Base-by-base conservation (phyloP, 768 basidiomycete species). In the Kwoniella mangroviensis region DNA sequence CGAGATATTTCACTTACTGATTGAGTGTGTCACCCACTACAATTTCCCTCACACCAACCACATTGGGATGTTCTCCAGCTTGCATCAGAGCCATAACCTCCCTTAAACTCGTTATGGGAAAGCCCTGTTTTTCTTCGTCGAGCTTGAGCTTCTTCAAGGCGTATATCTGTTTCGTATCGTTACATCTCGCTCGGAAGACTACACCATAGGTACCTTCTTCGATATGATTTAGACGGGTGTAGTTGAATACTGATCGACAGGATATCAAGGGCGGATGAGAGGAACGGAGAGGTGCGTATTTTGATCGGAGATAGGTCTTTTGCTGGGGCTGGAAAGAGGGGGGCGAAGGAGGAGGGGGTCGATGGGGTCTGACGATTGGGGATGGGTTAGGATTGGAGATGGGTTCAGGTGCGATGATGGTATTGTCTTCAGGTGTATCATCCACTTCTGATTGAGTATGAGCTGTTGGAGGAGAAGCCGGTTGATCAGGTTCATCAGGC, bases 201-300 rank as follows among this genome's bases (percentile, higher is more conserved):
- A 98, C 90, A 19, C 97, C 97, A 75, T 99, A 99, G 0, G 93
- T 94, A 4, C 97, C 97, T 84, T 99, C 97, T 84, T 98, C 97
- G 76, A 99, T 99, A 76, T 97, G 93, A 82, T 99, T 99, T 65
- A 99, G 86, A 52, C 92, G 86, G 75, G 98, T 95, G 81, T 98
- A 98, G 75, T 88, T 89, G 84, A 94, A 96, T 0, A 98, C 96
- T 4, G 94, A 95, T 24, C 96, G 91, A 26, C 96, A 95, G 1
- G 95, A 89, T 51, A 87, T 84, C 24, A 98, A 88, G 1, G 89
- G 85, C 40, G 94, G 94, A 82, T 98, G 92, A 1, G 85, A 84
- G 3, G 88, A 89, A 63, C 94, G 87, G 51, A 88, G 88, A 3
- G 94, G 95, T 0, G 77, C 78, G 52, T 75, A 75, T 45, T 59